Base-by-base conservation (phyloP, 257 asterid genomes). In the Coffea eugenioides region DNA sequence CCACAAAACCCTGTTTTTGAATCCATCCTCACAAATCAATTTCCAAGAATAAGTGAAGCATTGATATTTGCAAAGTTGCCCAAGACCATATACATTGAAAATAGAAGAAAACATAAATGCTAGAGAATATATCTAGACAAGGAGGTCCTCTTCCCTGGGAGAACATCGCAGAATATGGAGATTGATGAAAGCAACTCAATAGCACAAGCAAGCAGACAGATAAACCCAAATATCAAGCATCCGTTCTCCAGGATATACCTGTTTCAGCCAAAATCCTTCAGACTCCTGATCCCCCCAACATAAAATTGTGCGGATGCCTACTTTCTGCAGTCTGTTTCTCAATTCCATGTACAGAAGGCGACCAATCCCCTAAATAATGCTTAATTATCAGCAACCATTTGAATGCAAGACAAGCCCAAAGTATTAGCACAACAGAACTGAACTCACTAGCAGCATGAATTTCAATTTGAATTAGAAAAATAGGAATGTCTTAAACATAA, bases 241-340 rank as follows among this genome's bases (percentile, higher is more conserved):
- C 52, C 41, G 65, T 75, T 23, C 31, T 34, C 46, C 27, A 71
- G 73, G 71, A 79, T 56, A 2, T 82, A 95, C 99, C 99, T 89
- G 98, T 82, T 88, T 93, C 69, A 85, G 77, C 98, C 98, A 95
- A 88, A 95, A 95, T 81, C 94, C 97, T 89, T 91, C 95, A 39
- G 99, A 95, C 82, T 90, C 97, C 81, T 88, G 87, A 83, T 91
- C 99, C 64, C 93, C 99, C 99, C 97, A 95, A 74, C 98, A 95
- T 69, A 90, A 84, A 62, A 95, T 80, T 74, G 91, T 91, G 77
- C 80, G 87, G 68, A 95, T 82, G 25, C 99, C 99, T 52, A 95
- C 93, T 81, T 86, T 88, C 80, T 74, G 90, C 84, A 95, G 88
- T 81, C 99, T 90, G 81, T 86, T 90, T 64, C 85, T 86, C 86